Evolutionary conservation across 495 filamentous ascomycete genomes (phyloP), one percentile per base, ranked within the genome.

Genomic region (Aspergillus bridgeri): DNA sequence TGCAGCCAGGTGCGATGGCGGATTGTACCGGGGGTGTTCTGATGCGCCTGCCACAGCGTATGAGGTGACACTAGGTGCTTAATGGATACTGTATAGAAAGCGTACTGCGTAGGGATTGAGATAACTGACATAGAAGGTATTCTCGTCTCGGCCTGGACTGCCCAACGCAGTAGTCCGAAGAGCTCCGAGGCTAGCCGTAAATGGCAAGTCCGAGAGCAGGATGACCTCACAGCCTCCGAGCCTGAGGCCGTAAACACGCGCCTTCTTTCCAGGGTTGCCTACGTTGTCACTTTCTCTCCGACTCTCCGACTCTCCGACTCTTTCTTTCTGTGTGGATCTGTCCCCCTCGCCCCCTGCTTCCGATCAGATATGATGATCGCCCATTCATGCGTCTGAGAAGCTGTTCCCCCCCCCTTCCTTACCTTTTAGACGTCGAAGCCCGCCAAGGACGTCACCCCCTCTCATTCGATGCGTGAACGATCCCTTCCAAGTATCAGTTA

Each of bases 11-110:
- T 81, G 53, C 67, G 54, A 50, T 81, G 71, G 63, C 73, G 75
- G 60, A 66, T 81, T 18, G 38, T 77, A 11, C 79, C 73, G 1
- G 75, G 75, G 5, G 56, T 78, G 33, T 77, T 74, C 49, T 77
- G 51, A 70, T 2, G 33, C 25, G 25, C 7, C 25, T 27, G 25
- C n/a, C n/a, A n/a, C n/a, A n/a, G n/a, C n/a, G n/a, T n/a, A n/a
- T n/a, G n/a, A n/a, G n/a, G n/a, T n/a, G n/a, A n/a, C n/a, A n/a
- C n/a, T n/a, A n/a, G n/a, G n/a, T n/a, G n/a, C n/a, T n/a, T n/a
- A n/a, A n/a, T n/a, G n/a, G n/a, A n/a, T n/a, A n/a, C n/a, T n/a
- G n/a, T n/a, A n/a, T n/a, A n/a, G n/a, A n/a, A n/a, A n/a, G n/a
- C n/a, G n/a, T n/a, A n/a, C n/a, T n/a, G n/a, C n/a, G n/a, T n/a